Base-by-base conservation (phyloP, 1,139 yeast species). In the Suhomyces yuchorum region DNA sequence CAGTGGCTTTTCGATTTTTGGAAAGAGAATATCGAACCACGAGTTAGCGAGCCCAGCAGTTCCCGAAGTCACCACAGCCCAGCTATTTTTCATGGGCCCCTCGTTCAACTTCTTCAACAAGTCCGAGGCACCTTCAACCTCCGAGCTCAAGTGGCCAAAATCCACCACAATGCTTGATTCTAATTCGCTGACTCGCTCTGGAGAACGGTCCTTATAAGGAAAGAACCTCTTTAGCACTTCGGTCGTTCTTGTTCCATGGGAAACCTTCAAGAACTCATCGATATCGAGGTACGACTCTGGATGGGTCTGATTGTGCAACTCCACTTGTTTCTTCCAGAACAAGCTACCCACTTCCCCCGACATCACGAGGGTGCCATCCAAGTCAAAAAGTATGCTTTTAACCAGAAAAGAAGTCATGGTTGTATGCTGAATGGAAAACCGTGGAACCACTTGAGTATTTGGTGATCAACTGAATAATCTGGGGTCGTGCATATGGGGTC, bases 21-120 rank as follows among this genome's bases (percentile, higher is more conserved):
- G 26, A 32, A 59, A 59, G 22, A 59, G 42, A 3, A 37, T 51
- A 6, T 47, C 52, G 30, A 56, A 57, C 63, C 64, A 60, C 4
- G 57, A 57, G 43, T 54, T 52, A 2, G 63, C 63, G 41, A 59
- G 56, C 2, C 48, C 46, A 2, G 42, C 26, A 6, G 63, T 60
- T 3, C 63, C 65, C 1, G 63, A 59, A 5, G 65, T 61, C 3
- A 61, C 58, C 17, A 61, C 56, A 0, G 60, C 63, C 65, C 64
- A 60, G 12, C 51, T 42, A 9, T 43, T 35, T 2, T 45, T 45
- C 42, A 42, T 38, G 9, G 24, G 24, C 1, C 47, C 47, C 8
- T 46, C 7, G 37, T 56, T 58, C 32, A 57, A 44, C 3, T n/a
- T n/a, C 7, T 30, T 24, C 22, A 60, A 50, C 20, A 59, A 46